Evolutionary conservation across 2,329 filamentous ascomycete genomes (phyloP).

Genomic region (Nemania sp.): DNA sequence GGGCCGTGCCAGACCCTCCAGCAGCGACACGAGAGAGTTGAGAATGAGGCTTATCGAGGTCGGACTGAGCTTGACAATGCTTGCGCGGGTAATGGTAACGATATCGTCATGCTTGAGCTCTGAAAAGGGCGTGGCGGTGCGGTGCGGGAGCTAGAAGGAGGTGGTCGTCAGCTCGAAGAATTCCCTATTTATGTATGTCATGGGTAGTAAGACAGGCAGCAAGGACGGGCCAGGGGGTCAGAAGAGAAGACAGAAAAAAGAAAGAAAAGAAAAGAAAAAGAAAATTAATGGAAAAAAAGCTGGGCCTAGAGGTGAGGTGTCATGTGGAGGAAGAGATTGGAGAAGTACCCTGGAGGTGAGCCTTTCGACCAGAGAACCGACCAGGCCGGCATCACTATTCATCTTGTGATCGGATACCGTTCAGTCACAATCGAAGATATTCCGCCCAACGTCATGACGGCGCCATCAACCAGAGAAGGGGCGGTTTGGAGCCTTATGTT

Average conservation of each 20-base stretch:
- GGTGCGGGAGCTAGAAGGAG: conserved; percentile 59
- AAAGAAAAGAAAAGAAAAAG: not conserved
- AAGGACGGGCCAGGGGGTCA: not conserved
- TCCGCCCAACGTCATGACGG: conserved; percentile 42
- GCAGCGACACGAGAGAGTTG: conserved; percentile 59
- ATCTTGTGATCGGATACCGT: conserved; percentile 49
- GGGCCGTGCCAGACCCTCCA: conserved; percentile 62
- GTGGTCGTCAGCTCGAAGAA: conserved; percentile 26
- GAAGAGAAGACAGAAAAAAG: not conserved
- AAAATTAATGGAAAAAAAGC: not conserved
- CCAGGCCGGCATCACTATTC: conserved; percentile 63
- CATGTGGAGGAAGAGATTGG: conserved; percentile 3
- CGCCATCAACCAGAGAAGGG: conserved; percentile 36
- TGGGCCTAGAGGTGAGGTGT: not conserved
- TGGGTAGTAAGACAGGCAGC: too few species aligned
- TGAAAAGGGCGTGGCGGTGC: conserved; percentile 61
- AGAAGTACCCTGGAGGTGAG: conserved; percentile 61
- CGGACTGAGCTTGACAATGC: conserved; percentile 63
- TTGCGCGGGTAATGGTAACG: conserved; percentile 63
- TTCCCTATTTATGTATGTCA: not conserved
- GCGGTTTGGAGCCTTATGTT: not conserved
- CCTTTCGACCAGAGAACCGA: conserved; percentile 66
- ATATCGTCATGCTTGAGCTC: conserved; percentile 65
- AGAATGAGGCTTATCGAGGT: conserved; percentile 59
- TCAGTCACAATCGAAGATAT: conserved; percentile 37